Percentiles rank a stretch among this genome's conserved stretches.
These are phyloP conservation scores for Dactylorhiza incarnata DNA, from an alignment of 106 monocot species.

Conservation along the genomic window DNA sequence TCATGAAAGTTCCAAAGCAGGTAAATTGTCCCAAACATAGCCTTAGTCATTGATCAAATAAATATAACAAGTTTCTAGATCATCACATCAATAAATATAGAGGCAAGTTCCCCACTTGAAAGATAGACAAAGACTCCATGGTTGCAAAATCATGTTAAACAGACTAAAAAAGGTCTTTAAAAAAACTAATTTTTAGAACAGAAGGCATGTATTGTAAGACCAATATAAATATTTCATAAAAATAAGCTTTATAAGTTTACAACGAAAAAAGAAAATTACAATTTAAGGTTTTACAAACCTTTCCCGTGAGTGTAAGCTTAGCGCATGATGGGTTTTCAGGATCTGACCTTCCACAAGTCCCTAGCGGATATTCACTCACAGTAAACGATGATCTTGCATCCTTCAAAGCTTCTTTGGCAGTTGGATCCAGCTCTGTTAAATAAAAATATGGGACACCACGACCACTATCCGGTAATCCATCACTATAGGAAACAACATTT, in stretches of 20 bases:
- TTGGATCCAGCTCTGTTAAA: slow-evolving; percentile 72
- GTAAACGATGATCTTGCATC: slow-evolving; percentile 71
- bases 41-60: no score
- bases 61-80: background rate
- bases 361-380: slow-evolving; percentile 74
- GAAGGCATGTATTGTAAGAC: background rate
- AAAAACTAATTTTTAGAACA: no score
- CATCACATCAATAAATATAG: background rate
- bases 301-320: slow-evolving; percentile 77
- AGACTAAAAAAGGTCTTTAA: background rate
- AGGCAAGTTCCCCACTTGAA: background rate
- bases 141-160: background rate
- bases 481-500: slow-evolving; percentile 95
- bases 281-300: slow-evolving; percentile 31
- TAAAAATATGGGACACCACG: slow-evolving; percentile 76
- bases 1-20: no score
- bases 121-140: background rate
- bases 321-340: slow-evolving; percentile 87
- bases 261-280: background rate
- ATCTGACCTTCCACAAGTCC: slow-evolving; percentile 66
- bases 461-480: slow-evolving; percentile 61
- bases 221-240: background rate
- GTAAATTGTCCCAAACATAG: no score
- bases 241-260: background rate
- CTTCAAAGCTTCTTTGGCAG: slow-evolving; percentile 58